These are phyloP conservation scores for Penicillium verrucosum DNA, from an alignment of 2,329 filamentous ascomycete genomes.

Conservation along the genomic window DNA sequence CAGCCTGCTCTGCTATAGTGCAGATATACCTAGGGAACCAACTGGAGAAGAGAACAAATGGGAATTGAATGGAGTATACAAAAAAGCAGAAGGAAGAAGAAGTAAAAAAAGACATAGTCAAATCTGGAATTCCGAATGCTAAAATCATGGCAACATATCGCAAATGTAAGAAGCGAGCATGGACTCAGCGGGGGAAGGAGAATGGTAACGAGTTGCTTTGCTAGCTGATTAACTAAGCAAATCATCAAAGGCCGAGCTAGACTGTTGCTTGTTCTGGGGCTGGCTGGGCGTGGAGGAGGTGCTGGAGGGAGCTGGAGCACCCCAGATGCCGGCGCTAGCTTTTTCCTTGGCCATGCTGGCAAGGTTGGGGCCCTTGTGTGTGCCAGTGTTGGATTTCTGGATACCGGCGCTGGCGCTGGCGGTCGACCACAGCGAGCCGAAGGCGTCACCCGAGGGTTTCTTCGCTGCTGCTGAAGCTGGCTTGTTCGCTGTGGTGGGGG, in stretches of 20 bases:
- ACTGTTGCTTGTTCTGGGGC: conserved; percentile 24
- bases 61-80: not conserved
- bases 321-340: conserved; percentile 92
- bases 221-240: conserved; percentile 34
- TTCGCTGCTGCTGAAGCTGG: conserved; percentile 41
- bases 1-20: not conserved
- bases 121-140: conserved; percentile 5
- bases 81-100: not conserved
- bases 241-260: conserved; percentile 40
- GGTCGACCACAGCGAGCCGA: conserved; percentile 75
- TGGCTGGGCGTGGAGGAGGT: conserved; percentile 49
- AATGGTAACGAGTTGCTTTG: not conserved
- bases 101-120: not conserved
- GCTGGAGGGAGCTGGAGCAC: conserved; percentile 60
- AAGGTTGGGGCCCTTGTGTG: conserved; percentile 69
- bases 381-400: conserved; percentile 66
- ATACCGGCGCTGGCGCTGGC: conserved; percentile 68
- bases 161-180: not conserved
- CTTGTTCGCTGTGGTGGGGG: conserved; percentile 48
- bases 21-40: not conserved
- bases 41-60: not conserved
- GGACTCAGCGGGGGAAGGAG: not conserved
- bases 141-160: conserved; percentile 4
- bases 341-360: conserved; percentile 98
- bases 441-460: conserved; percentile 68